These are phyloP conservation scores for Neofusicoccum umdonicola DNA, from an alignment of 2,329 filamentous ascomycete genomes.

Conservation along the genomic window DNA sequence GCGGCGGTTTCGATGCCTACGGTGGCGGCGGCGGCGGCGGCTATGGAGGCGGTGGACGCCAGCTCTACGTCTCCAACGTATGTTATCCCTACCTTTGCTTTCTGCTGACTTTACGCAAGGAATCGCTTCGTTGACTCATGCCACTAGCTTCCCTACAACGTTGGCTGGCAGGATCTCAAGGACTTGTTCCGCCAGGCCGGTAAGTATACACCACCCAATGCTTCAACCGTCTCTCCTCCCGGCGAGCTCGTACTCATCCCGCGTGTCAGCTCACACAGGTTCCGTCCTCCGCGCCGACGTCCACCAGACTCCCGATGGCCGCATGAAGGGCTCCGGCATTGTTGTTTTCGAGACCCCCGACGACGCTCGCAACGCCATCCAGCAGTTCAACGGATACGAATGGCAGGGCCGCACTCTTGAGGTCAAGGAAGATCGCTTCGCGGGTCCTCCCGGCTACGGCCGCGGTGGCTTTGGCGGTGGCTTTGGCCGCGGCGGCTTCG, in stretches of 20 bases:
- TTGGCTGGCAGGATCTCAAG: constrained; percentile 98
- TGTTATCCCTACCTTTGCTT: constrained; percentile 52
- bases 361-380: constrained; percentile 91
- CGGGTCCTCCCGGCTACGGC: constrained; percentile 54
- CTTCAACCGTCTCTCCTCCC: not conserved
- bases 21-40: constrained; percentile 48
- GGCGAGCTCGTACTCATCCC: not conserved
- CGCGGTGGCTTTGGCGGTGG: constrained; percentile 48
- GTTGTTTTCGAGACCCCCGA: constrained; percentile 94
- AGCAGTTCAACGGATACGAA: constrained; percentile 97
- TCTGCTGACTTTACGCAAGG: constrained; percentile 16
- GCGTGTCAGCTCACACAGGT: constrained; percentile 24
- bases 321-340: constrained; percentile 94
- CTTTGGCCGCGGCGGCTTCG: constrained; percentile 54
- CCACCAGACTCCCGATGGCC: constrained; percentile 84
- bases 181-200: constrained; percentile 97
- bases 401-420: constrained; percentile 94
- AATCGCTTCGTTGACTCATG: constrained; percentile 19
- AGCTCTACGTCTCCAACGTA: constrained; percentile 98
- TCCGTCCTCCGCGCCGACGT: constrained; percentile 90
- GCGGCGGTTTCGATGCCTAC: constrained; percentile 39
- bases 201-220: constrained; percentile 50
- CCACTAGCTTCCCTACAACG: constrained; percentile 85
- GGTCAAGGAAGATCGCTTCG: constrained; percentile 94
- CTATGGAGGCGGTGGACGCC: constrained; percentile 67